A percentile compares a stretch with the other conserved stretches of the same genome.
These are phyloP conservation scores for Nemania sp. DNA, from an alignment of 2,329 filamentous ascomycete genomes.

Conservation along the genomic window DNA sequence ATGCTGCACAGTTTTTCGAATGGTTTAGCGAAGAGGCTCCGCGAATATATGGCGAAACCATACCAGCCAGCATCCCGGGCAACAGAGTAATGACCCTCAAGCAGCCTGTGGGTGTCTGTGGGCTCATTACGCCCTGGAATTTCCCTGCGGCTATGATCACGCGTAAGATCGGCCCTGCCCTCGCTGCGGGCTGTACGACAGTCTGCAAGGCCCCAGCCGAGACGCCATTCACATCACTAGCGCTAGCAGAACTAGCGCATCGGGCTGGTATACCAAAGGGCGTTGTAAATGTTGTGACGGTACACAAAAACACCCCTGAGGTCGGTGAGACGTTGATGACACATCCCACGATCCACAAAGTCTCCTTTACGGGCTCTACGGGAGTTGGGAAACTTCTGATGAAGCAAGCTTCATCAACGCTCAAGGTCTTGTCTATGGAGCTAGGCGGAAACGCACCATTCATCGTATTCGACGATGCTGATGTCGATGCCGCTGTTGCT, in stretches of 20 bases:
- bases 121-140: constrained; percentile 90
- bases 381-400: constrained; percentile 80
- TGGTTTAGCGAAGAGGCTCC: constrained; percentile 87
- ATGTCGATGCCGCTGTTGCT: constrained; percentile 84
- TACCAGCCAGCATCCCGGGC: constrained; percentile 74
- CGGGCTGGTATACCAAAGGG: constrained; percentile 91
- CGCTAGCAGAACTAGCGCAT: constrained; percentile 85
- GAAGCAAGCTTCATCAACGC: constrained; percentile 85
- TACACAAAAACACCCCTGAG: constrained; percentile 80
- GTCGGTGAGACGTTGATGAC: constrained; percentile 83
- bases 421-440: constrained; percentile 89
- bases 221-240: constrained; percentile 91
- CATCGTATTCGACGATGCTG: constrained; percentile 96
- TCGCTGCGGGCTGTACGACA: constrained; percentile 95
- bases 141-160: constrained; percentile 84
- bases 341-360: constrained; percentile 81
- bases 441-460: constrained; percentile 96
- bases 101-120: constrained; percentile 86
- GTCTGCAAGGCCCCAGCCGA: constrained; percentile 92
- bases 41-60: constrained; percentile 78
- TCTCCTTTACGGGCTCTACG: constrained; percentile 92
- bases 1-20: constrained; percentile 81
- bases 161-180: constrained; percentile 75
- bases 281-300: constrained; percentile 89
- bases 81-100: constrained; percentile 84